Evolutionary conservation across 202 grass and related monocot genomes (phyloP).

Genomic region (Dendrocalamus latiflorus): DNA sequence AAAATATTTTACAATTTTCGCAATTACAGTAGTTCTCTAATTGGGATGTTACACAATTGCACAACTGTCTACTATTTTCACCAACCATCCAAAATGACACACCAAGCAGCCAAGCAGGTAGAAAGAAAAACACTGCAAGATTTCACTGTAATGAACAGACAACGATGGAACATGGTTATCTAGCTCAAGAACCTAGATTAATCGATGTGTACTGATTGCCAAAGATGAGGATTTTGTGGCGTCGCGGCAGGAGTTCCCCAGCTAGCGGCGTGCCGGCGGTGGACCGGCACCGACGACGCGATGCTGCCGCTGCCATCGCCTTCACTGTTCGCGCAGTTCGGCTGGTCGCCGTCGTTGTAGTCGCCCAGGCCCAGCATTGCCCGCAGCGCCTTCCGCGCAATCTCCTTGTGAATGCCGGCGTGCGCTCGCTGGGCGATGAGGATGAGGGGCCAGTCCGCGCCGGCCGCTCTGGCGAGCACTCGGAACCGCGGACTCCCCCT

Average conservation of each 20-base stretch:
- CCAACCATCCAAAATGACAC: slow-evolving; percentile 19
- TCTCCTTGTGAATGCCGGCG: slow-evolving; percentile 48
- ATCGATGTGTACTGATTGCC: slow-evolving; percentile 43
- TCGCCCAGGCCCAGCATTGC: too few relatives aligned
- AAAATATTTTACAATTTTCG: too few relatives aligned
- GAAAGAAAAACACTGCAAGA: neutral
- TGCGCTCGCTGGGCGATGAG: slow-evolving; percentile 35
- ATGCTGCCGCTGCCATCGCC: slow-evolving; percentile 7
- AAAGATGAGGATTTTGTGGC: slow-evolving; percentile 29
- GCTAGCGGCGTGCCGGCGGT: slow-evolving; percentile 34
- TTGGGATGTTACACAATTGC: too few relatives aligned
- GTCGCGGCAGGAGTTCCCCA: slow-evolving; percentile 23
- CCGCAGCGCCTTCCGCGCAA: slow-evolving; percentile 56
- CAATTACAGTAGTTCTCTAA: too few relatives aligned
- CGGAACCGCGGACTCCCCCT: slow-evolving; percentile 61
- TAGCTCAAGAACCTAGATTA: neutral
- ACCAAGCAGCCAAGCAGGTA: slow-evolving; percentile 3
- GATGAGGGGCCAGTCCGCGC: slow-evolving; percentile 44
- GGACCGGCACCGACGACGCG: too few relatives aligned
- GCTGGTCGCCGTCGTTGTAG: too few relatives aligned
- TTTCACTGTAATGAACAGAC: neutral
- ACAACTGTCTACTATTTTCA: slow-evolving; percentile 17
- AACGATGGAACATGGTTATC: too few relatives aligned
- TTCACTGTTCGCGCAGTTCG: slow-evolving; percentile 11
- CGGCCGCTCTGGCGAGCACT: slow-evolving; percentile 58